Evolutionary conservation across 1,284 basidiomycete species (phyloP).

Genomic region (Cryptococcus jaspeensis): DNA sequence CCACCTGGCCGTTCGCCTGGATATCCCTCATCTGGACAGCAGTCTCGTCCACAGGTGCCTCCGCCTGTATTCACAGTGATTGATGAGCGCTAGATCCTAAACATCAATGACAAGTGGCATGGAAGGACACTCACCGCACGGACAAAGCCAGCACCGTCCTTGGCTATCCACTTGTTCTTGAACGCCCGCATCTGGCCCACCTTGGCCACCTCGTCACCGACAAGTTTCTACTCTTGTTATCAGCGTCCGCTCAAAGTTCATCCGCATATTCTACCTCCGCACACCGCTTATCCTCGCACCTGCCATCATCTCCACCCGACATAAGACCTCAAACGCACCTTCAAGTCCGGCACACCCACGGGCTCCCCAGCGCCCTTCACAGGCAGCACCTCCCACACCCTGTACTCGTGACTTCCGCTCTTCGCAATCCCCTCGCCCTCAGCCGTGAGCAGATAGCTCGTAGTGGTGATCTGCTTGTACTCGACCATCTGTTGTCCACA

Average conservation of each 20-base stretch:
- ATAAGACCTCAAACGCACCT: constrained; percentile 29
- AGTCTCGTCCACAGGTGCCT: constrained; percentile 69
- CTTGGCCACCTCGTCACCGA: constrained; percentile 83
- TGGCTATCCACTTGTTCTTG: constrained; percentile 95
- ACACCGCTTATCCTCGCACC: neutral
- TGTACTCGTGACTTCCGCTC: constrained; percentile 88
- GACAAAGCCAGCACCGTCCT: constrained; percentile 84
- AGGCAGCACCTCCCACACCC: constrained; percentile 83
- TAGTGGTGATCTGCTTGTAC: constrained; percentile 74
- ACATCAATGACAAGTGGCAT: neutral
- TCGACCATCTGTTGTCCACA: constrained; percentile 64
- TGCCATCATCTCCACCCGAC: neutral
- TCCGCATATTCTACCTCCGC: neutral
- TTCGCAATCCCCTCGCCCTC: constrained; percentile 78
- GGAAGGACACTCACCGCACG: constrained; percentile 64
- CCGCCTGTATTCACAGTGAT: constrained; percentile 52
- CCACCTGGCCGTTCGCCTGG: constrained; percentile 64
- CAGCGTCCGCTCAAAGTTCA: neutral
- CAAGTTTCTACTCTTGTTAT: constrained; percentile 55
- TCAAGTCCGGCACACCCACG: constrained; percentile 65
- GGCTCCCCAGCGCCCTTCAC: constrained; percentile 66
- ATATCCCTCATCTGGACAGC: constrained; percentile 74
- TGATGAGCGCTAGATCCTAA: neutral
- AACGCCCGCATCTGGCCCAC: constrained; percentile 91
- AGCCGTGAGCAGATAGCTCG: constrained; percentile 68